Evolutionary conservation across 1,284 basidiomycete species (phyloP).

Genomic region (Abortiporus biennis): DNA sequence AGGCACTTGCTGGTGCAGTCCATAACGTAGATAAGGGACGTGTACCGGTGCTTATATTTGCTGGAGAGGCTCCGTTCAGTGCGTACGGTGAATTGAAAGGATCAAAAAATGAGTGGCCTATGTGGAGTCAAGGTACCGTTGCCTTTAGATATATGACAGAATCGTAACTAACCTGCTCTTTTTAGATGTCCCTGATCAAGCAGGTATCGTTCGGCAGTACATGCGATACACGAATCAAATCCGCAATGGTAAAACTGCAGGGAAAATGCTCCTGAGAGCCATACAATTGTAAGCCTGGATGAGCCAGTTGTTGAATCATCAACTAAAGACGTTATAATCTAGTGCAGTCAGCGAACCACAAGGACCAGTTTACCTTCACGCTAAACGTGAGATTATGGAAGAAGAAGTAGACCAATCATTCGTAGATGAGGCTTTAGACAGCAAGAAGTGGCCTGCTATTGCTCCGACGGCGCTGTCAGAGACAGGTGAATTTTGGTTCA

Average conservation of each 20-base stretch:
- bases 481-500: constrained; percentile 28
- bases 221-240: constrained; percentile 64
- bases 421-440: constrained; percentile 24
- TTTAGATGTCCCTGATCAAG: constrained; percentile 61
- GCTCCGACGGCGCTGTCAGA: constrained; percentile 43
- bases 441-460: constrained; percentile 43
- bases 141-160: background rate
- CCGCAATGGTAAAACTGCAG: constrained; percentile 41
- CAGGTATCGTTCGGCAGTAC: constrained; percentile 63
- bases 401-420: constrained; percentile 43
- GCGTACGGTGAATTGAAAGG: constrained; percentile 50
- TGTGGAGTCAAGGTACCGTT: constrained; percentile 57
- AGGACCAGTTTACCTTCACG: constrained; percentile 71
- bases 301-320: background rate
- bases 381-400: constrained; percentile 64
- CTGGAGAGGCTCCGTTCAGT: constrained; percentile 60
- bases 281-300: constrained; percentile 48
- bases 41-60: constrained; percentile 65
- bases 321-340: background rate
- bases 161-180: background rate
- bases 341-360: constrained; percentile 62
- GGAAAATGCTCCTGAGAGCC: constrained; percentile 46
- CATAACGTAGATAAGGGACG: constrained; percentile 63
- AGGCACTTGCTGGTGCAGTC: constrained; percentile 65
- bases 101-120: constrained; percentile 67